phyloP scores from a whole-genome alignment of 192 early-diverging fungal genomes.

The Podila horticola region DNA sequence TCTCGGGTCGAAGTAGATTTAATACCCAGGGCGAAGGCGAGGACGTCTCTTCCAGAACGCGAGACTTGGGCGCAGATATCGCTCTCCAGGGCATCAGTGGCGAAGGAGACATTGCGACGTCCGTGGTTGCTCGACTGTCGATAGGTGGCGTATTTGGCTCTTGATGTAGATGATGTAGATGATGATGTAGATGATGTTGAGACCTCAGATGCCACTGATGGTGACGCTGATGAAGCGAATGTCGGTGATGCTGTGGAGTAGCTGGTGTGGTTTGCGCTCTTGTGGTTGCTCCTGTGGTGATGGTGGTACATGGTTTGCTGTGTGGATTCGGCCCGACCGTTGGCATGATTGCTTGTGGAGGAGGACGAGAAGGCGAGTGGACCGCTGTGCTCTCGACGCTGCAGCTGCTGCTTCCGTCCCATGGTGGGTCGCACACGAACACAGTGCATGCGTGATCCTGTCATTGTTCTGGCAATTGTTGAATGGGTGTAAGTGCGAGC shows the following conservation, averaged over 20 bases:
- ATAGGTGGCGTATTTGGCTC: not conserved
- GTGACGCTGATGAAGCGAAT: not conserved
- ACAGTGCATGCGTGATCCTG: constrained; percentile 32
- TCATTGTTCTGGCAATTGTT: not conserved
- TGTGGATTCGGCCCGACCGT: not conserved
- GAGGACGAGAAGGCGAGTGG: not conserved
- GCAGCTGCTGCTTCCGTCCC: constrained; percentile 44
- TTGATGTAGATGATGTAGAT: not conserved
- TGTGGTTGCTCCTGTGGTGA: constrained; percentile 1
- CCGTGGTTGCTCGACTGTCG: not conserved
- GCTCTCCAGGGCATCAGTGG: not conserved
- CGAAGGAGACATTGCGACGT: not conserved
- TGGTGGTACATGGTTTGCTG: constrained; percentile 16
- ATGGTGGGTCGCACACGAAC: constrained; percentile 49
- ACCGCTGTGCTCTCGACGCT: constrained; percentile 27
- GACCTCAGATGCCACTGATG: not conserved
- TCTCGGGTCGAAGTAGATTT: not conserved
- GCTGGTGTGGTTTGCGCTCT: not conserved
- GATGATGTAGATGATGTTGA: not conserved
- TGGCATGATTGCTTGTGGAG: not conserved
- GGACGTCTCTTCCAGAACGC: not conserved
- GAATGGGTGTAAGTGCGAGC: not conserved
- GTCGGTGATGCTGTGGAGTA: not conserved
- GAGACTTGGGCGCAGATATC: not conserved
- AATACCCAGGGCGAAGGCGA: not conserved